These are phyloP conservation scores for Phytophthora pisi DNA, from an alignment of 352 stramenopile species.

Conservation along the genomic window DNA sequence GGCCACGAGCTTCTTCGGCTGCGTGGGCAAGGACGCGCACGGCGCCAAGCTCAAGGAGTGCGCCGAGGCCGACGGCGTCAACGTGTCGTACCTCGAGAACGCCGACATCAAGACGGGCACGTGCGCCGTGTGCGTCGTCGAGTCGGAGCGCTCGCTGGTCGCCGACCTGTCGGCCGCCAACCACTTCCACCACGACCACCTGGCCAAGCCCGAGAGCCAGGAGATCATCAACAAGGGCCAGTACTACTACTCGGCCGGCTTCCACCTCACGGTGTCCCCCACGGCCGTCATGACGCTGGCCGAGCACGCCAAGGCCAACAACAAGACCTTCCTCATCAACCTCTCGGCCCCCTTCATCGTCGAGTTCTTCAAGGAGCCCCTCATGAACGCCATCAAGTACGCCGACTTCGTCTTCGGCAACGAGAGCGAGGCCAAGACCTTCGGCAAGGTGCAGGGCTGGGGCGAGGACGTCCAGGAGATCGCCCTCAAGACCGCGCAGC, in stretches of 20 bases:
- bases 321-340: constrained; percentile 98
- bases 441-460: constrained; percentile 92
- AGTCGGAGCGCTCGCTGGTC: constrained; percentile 96
- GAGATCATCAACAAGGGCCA: constrained; percentile 94
- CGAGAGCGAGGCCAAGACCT: constrained; percentile 97
- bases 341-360: constrained; percentile 98
- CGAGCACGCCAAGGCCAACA: constrained; percentile 92
- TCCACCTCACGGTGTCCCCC: constrained; percentile 98
- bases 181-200: constrained; percentile 95
- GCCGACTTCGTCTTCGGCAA: constrained; percentile 99
- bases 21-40: constrained; percentile 96
- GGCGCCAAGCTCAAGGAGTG: constrained; percentile 93
- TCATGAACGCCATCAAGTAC: constrained; percentile 94
- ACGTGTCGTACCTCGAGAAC: constrained; percentile 98
- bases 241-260: constrained; percentile 98
- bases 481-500: constrained; percentile 92
- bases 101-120: constrained; percentile 94
- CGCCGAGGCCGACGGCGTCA: constrained; percentile 94
- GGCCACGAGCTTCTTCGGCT: constrained; percentile 92
- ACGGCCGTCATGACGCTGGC: constrained; percentile 92
- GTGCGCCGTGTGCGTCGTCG: constrained; percentile 97
- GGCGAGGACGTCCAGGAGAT: constrained; percentile 89
- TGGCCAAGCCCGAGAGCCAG: constrained; percentile 89
- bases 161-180: constrained; percentile 98
- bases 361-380: constrained; percentile 97